phyloP scores from a whole-genome alignment of 2,329 filamentous ascomycete species.

The Fusarium sp. region DNA sequence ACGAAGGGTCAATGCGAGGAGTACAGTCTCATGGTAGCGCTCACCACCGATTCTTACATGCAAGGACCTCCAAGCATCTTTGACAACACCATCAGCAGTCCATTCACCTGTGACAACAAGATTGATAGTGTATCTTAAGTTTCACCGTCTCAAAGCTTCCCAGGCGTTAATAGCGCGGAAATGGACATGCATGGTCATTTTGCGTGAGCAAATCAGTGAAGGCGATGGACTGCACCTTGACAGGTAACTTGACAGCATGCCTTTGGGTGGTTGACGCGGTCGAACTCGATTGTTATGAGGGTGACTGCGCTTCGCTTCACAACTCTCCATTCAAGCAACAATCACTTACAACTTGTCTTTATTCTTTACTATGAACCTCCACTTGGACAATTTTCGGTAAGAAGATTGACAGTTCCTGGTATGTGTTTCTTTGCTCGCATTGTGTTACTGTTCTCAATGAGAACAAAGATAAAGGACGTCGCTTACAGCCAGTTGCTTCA shows the following conservation, averaged over 20 bases:
- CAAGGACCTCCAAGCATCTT: not conserved
- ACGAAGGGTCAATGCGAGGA: not conserved
- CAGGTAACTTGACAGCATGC: not conserved
- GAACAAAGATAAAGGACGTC: not conserved
- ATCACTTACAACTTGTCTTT: not conserved
- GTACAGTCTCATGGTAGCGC: not conserved
- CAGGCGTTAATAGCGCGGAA: not conserved
- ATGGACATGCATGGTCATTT: no score
- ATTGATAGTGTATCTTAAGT: not conserved
- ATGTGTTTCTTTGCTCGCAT: not conserved
- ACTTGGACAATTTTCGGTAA: accelerated
- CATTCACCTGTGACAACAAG: not conserved
- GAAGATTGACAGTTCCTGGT: no score
- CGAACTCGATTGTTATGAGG: not conserved
- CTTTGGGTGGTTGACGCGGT: accelerated
- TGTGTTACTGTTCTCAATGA: not conserved
- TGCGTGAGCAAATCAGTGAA: no score
- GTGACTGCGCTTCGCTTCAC: not conserved
- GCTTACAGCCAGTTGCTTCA: not conserved
- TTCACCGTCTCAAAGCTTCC: not conserved
- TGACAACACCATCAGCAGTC: not conserved
- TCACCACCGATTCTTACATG: not conserved
- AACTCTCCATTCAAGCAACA: no score
- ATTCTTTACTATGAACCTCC: not conserved
- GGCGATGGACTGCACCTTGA: not conserved